These are phyloP conservation scores for Mycena capillaripes DNA, from an alignment of 768 basidiomycete species.

Conservation along the genomic window DNA sequence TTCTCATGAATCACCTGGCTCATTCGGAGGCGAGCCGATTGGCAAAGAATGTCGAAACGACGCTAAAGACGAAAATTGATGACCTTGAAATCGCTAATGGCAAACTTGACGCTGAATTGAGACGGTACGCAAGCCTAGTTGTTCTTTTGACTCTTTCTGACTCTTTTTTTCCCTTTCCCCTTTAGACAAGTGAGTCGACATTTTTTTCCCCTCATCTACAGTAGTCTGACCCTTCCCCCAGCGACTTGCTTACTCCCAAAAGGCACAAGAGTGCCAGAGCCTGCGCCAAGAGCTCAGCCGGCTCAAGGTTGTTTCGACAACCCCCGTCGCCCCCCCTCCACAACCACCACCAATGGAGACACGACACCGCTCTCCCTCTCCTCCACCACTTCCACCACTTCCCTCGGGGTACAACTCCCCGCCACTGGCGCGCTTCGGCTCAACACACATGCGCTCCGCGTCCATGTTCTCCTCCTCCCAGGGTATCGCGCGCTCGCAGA, in stretches of 20 bases:
- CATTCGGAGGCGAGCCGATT: constrained; percentile 83
- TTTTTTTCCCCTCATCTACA: constrained; percentile 28
- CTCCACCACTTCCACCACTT: constrained; percentile 53
- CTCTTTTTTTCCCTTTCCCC: constrained; percentile 36
- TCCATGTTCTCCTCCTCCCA: constrained; percentile 62
- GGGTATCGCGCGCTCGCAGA: constrained; percentile 50
- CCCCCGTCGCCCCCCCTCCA: constrained; percentile 51
- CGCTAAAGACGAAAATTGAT: constrained; percentile 75
- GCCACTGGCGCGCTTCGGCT: constrained; percentile 60
- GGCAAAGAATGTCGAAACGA: constrained; percentile 73
- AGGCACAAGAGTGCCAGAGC: constrained; percentile 79
- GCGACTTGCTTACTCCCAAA: constrained; percentile 74
- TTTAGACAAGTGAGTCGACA: constrained; percentile 72
- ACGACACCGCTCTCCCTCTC: constrained; percentile 48
- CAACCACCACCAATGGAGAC: constrained; percentile 43
- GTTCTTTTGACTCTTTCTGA: constrained; percentile 41
- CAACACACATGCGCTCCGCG: constrained; percentile 69
- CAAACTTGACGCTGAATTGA: constrained; percentile 78
- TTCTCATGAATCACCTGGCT: constrained; percentile 85
- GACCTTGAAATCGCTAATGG: constrained; percentile 69
- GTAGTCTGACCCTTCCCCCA: constrained; percentile 44
- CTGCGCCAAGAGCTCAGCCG: constrained; percentile 77
- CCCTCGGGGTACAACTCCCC: constrained; percentile 51
- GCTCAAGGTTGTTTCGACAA: constrained; percentile 62
- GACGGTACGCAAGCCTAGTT: constrained; percentile 67